phyloP scores from a whole-genome alignment of 257 asterid genomes.

The Ilex asprella region DNA sequence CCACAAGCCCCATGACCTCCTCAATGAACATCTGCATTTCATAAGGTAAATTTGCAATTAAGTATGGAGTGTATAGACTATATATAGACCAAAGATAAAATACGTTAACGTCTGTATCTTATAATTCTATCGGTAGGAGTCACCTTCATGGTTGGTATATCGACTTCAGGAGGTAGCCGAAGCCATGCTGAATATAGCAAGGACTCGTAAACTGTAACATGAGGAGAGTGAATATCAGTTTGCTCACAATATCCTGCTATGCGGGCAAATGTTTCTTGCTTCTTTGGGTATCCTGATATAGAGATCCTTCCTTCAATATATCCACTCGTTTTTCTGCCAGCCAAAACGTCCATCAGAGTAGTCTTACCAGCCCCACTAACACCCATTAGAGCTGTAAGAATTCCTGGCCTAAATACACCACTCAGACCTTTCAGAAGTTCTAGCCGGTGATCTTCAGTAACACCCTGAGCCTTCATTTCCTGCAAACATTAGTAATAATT shows the following conservation, averaged over 20 bases:
- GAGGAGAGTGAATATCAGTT: slow-evolving; percentile 80
- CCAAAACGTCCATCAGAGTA: slow-evolving; percentile 71
- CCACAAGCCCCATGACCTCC: slow-evolving; percentile 77
- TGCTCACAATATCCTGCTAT: slow-evolving; percentile 86
- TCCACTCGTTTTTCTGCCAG: slow-evolving; percentile 84
- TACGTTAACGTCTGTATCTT: neutral
- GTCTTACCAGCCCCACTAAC: slow-evolving; percentile 85
- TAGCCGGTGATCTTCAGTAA: slow-evolving; percentile 32
- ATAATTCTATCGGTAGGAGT: neutral
- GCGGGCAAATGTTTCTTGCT: slow-evolving; percentile 71
- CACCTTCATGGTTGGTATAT: slow-evolving; percentile 45
- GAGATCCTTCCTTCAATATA: slow-evolving; percentile 56
- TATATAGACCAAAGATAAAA: neutral
- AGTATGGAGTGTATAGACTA: too few relatives aligned
- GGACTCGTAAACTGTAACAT: slow-evolving; percentile 68
- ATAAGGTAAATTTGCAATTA: too few relatives aligned
- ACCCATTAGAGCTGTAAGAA: slow-evolving; percentile 81
- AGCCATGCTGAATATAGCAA: slow-evolving; percentile 70
- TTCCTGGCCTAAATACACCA: slow-evolving; percentile 78
- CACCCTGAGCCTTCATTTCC: slow-evolving; percentile 71
- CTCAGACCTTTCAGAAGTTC: slow-evolving; percentile 73
- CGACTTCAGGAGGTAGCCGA: slow-evolving; percentile 62
- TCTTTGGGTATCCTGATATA: slow-evolving; percentile 66
- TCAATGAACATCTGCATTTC: slow-evolving; percentile 61
- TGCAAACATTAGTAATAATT: slow-evolving; percentile 8